Percentiles rank a stretch among this genome's conserved stretches.
phyloP scores from a whole-genome alignment of 768 basidiomycete genomes.

The Cantharellus cinnabarinus region DNA sequence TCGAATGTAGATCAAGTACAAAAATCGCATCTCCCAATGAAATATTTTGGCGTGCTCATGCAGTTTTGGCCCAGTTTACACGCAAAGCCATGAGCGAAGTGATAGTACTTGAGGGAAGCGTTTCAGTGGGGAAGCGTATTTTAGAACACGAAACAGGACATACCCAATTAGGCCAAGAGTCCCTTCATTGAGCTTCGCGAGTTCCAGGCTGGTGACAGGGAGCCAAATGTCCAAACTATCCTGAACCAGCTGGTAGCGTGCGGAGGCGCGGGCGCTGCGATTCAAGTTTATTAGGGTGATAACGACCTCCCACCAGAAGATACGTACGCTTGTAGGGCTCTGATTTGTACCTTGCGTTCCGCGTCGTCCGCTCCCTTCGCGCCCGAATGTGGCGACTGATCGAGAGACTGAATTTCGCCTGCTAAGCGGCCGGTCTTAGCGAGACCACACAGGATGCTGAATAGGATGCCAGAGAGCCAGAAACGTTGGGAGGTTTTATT shows the following conservation, averaged over 20 bases:
- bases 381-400: constrained; percentile 9
- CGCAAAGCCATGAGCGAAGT: constrained; percentile 52
- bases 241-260: constrained; percentile 61
- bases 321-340: constrained; percentile 25
- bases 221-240: constrained; percentile 80
- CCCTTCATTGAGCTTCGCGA: constrained; percentile 67
- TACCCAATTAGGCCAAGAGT: constrained; percentile 71
- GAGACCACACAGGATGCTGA: constrained; percentile 50
- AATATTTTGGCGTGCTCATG: not conserved
- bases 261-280: constrained; percentile 37
- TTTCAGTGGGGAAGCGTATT: constrained; percentile 3
- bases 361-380: constrained; percentile 17
- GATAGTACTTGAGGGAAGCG: constrained; percentile 28
- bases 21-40: too few species aligned
- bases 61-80: constrained; percentile 14
- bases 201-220: constrained; percentile 63
- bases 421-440: constrained; percentile 33
- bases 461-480: constrained; percentile 74
- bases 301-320: constrained; percentile 4
- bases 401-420: constrained; percentile 6
- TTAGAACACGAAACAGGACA: constrained; percentile 14
- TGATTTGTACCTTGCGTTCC: constrained; percentile 43
- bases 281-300: not conserved
- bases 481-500: constrained; percentile 54
- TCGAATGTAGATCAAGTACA: too few species aligned